A percentile compares a stretch with the other conserved stretches of the same genome.
Conservation (phyloP, 2,329 filamentous ascomycete genomes). For the Alternaria arbusti region DNA sequence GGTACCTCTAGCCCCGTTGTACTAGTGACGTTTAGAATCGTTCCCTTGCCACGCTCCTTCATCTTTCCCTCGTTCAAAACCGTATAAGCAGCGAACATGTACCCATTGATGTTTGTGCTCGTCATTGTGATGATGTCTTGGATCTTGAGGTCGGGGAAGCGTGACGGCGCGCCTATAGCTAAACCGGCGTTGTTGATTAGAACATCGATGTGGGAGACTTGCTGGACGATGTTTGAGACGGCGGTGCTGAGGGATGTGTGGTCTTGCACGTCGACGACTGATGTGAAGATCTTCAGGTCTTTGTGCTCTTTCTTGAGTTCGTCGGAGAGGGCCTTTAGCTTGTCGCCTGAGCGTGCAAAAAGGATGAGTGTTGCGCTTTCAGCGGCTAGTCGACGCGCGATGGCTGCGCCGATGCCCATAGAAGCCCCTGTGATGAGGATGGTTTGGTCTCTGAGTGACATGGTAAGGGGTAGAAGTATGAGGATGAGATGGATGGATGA, state of each 20-base stretch:
- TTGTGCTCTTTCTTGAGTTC: slow-evolving; percentile 16
- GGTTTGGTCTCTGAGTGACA: slow-evolving; percentile 35
- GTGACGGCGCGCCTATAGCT: slow-evolving; percentile 54
- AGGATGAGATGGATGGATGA: neutral
- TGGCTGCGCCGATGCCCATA: slow-evolving; percentile 57
- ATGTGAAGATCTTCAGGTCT: slow-evolving; percentile 31
- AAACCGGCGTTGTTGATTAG: slow-evolving; percentile 59
- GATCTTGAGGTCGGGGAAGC: slow-evolving; percentile 53
- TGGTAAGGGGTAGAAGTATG: slow-evolving; percentile 3
- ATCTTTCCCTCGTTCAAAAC: slow-evolving; percentile 54
- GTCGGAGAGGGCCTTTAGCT: slow-evolving; percentile 27
- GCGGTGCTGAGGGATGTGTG: slow-evolving; percentile 37
- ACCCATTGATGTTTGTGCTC: slow-evolving; percentile 57
- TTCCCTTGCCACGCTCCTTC: slow-evolving; percentile 47
- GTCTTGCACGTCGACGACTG: slow-evolving; percentile 45
- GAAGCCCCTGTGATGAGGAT: slow-evolving; percentile 50
- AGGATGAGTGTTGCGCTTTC: slow-evolving; percentile 53
- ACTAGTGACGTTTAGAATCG: slow-evolving; percentile 58
- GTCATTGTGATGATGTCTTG: slow-evolving; percentile 55
- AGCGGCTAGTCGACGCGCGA: slow-evolving; percentile 49
- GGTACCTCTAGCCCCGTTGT: slow-evolving; percentile 57
- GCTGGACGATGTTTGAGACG: slow-evolving; percentile 24
- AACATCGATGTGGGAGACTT: slow-evolving; percentile 52
- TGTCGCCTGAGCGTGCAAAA: slow-evolving; percentile 48
- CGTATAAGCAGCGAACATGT: slow-evolving; percentile 55